Evolutionary conservation across 2,329 filamentous ascomycete genomes (phyloP), one percentile per base, ranked within the genome.

Genomic region (Fusarium chuoi): DNA sequence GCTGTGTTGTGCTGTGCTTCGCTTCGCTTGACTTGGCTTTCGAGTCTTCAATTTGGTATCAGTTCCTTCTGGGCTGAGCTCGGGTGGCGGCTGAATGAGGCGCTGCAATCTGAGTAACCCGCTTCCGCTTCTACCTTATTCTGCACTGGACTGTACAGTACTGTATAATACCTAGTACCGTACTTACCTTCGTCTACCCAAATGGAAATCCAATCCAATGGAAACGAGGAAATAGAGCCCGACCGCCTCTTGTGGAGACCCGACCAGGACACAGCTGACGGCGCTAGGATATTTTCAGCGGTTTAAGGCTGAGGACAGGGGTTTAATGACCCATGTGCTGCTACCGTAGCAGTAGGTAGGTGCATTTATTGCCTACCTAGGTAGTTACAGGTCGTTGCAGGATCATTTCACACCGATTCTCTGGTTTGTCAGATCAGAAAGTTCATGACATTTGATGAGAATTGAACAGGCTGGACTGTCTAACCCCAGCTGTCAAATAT

Each of bases 281-380:
- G 69, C 74, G 71, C 74, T 76, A 76, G 58, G 49, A 49, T 67
- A 45, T 65, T 71, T 76, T 56, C 63, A 66, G 71, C 66, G 73
- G 64, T 71, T 73, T 76, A 76, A 76, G 74, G 74, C 74, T 76
- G 74, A 76, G 74, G 65, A 51, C 70, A 75, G 62, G 74, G 69
- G 55, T 69, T 54, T 42, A n/a, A 64, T n/a, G 58, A 64, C 51
- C 65, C 66, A 69, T 63, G 38, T 28, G 51, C 51, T 55, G 51
- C 35, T 55, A 55, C 51, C 24, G 51, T 39, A 54, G 18, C n/a
- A 36, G 33, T 36, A 66, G 41, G 42, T 63, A 65, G 41, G 42
- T 64, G 62, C 62, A 63, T 65, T 63, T 45, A 22, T 36, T 54
- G n/a, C n/a, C n/a, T n/a, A 28, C 28, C 28, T 28, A 6, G 7